Percentiles rank a stretch among this genome's conserved stretches.
Evolutionary conservation across 148 eudicot genomes (phyloP).

Genomic region (Silene conica): DNA sequence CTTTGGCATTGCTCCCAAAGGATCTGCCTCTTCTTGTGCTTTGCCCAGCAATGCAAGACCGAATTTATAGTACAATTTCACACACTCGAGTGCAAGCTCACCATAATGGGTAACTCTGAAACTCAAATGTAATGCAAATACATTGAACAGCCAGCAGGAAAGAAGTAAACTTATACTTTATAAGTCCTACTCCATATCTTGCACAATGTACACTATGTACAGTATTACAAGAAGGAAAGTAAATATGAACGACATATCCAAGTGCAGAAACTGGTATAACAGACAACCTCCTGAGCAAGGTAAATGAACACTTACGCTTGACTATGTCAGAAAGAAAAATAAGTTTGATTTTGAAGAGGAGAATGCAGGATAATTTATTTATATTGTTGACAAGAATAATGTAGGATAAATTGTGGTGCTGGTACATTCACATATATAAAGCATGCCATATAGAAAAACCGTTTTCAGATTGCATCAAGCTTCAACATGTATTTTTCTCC

Average conservation of each 20-base stretch:
- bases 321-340: no score
- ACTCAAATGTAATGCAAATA: not conserved
- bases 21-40: conserved; percentile 97
- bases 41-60: conserved; percentile 87
- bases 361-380: no score
- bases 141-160: not conserved
- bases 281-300: no score
- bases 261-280: no score
- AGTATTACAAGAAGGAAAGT: not conserved
- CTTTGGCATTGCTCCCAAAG: conserved; percentile 69
- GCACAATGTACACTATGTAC: no score
- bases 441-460: not conserved
- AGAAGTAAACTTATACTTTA: not conserved
- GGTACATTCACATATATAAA: not conserved
- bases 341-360: no score
- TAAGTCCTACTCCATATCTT: not conserved
- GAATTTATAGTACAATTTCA: conserved; percentile 64
- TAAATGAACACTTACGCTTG: no score
- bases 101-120: conserved; percentile 71
- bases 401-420: no score
- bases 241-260: not conserved
- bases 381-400: no score
- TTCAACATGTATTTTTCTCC: not conserved
- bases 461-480: not conserved
- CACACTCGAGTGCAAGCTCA: conserved; percentile 88